These are phyloP conservation scores for Jatropha curcas DNA, from an alignment of 345 rosid genomes.

Conservation along the genomic window DNA sequence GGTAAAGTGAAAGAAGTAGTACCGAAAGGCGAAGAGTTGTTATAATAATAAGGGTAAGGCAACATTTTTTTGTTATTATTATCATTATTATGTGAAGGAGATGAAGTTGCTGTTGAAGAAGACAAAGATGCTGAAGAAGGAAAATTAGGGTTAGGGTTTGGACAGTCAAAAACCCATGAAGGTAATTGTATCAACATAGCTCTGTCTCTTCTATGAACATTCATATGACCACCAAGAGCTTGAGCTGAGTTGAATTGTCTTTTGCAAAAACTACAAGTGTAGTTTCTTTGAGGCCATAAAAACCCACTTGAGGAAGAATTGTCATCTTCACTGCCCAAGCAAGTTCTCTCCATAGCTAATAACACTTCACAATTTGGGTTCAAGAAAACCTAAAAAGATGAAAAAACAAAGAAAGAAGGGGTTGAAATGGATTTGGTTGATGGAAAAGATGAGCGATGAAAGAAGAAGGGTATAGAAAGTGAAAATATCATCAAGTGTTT, in stretches of 20 bases:
- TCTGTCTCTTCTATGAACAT: constrained; percentile 72
- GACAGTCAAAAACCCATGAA: constrained; percentile 46
- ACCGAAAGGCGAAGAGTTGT: constrained; percentile 14
- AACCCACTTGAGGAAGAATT: constrained; percentile 17
- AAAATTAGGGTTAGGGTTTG: constrained; percentile 21
- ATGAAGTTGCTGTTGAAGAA: constrained; percentile 20
- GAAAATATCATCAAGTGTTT: constrained; percentile 12
- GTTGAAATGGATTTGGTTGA: constrained; percentile 14
- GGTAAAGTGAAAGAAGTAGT: constrained; percentile 27
- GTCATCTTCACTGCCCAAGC: constrained; percentile 9
- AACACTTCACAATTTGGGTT: not conserved
- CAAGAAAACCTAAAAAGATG: not conserved
- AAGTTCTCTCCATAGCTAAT: constrained; percentile 15
- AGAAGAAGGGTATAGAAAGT: constrained; percentile 16
- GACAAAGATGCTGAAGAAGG: constrained; percentile 21
- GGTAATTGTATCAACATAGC: constrained; percentile 54
- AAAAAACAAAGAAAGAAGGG: not conserved
- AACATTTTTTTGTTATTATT: no score
- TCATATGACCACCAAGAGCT: constrained; percentile 82
- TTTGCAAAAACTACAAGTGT: constrained; percentile 56
- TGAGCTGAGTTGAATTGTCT: constrained; percentile 65
- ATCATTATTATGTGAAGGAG: constrained; percentile 4
- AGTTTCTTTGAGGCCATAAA: constrained; percentile 56
- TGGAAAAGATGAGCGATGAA: constrained; percentile 3
- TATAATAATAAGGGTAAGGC: constrained; percentile 10